Evolutionary conservation across 176 grass and related monocot species (phyloP).

Genomic region (Zoysia pacifica): DNA sequence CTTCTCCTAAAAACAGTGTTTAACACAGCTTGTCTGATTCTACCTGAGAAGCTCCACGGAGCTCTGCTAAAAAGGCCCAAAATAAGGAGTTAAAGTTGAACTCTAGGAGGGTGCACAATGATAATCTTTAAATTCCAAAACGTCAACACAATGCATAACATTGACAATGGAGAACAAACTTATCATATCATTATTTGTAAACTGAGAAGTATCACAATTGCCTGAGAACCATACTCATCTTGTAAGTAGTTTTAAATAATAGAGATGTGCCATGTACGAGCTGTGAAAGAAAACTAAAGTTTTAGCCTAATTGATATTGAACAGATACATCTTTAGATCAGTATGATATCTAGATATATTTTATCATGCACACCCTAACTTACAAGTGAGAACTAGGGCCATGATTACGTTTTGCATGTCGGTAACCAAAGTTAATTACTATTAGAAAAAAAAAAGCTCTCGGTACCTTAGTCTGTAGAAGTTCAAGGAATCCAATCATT

Average conservation of each 20-base stretch:
- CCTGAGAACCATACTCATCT: neutral
- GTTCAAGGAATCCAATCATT: conserved; percentile 66
- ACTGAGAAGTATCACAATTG: neutral
- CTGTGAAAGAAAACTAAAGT: neutral
- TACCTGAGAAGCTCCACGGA: too few species aligned
- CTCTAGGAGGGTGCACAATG: neutral
- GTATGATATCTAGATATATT: neutral
- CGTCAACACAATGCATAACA: neutral
- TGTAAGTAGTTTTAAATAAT: neutral
- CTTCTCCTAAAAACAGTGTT: too few species aligned
- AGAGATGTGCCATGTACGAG: neutral
- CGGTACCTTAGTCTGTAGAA: conserved; percentile 62
- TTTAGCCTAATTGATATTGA: conserved; percentile 6
- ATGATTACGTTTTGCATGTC: neutral
- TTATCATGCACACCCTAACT: neutral
- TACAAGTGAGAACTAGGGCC: neutral
- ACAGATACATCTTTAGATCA: neutral
- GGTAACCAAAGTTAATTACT: neutral
- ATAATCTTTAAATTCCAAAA: neutral
- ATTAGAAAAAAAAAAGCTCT: neutral
- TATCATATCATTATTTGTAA: neutral
- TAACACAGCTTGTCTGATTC: too few species aligned
- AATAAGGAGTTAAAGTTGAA: too few species aligned
- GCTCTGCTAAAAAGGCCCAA: too few species aligned
- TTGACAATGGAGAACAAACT: neutral